Evolutionary conservation across 2,329 filamentous ascomycete genomes (phyloP).

Genomic region (Fusarium sororula): DNA sequence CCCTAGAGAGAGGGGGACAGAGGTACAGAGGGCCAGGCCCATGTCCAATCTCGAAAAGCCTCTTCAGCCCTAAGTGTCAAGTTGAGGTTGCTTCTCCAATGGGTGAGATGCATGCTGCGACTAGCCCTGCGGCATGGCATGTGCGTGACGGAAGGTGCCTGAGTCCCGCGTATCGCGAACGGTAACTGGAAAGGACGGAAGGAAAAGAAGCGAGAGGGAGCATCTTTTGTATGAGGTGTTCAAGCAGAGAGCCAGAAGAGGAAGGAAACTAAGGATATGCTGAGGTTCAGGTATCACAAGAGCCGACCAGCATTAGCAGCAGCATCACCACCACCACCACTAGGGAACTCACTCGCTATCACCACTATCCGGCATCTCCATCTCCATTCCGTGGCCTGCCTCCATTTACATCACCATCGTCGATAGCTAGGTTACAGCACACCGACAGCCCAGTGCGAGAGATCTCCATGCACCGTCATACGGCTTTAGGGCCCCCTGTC

Average conservation of each 20-base stretch:
- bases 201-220: constrained; percentile 23
- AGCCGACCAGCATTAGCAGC: neutral
- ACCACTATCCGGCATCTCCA: constrained; percentile 9
- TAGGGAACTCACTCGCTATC: neutral
- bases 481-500: neutral
- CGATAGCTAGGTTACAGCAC: neutral
- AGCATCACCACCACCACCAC: neutral
- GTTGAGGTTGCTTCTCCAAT: constrained; percentile 30
- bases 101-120: constrained; percentile 36
- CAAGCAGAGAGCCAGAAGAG: constrained; percentile 23
- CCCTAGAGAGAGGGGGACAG: neutral
- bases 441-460: constrained; percentile 24
- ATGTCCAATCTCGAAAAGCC: constrained; percentile 8
- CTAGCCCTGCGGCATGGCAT: constrained; percentile 32
- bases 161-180: constrained; percentile 32
- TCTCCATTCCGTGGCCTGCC: neutral
- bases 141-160: constrained; percentile 29
- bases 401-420: constrained; percentile 1
- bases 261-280: constrained; percentile 26
- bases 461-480: constrained; percentile 18
- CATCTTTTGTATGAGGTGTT: neutral
- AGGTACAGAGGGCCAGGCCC: neutral
- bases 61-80: constrained; percentile 34
- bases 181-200: constrained; percentile 32
- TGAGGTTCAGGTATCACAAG: constrained; percentile 22